These are phyloP conservation scores for Saccharomycopsis selenospora DNA, from an alignment of 805 yeast genomes.

Conservation along the genomic window DNA sequence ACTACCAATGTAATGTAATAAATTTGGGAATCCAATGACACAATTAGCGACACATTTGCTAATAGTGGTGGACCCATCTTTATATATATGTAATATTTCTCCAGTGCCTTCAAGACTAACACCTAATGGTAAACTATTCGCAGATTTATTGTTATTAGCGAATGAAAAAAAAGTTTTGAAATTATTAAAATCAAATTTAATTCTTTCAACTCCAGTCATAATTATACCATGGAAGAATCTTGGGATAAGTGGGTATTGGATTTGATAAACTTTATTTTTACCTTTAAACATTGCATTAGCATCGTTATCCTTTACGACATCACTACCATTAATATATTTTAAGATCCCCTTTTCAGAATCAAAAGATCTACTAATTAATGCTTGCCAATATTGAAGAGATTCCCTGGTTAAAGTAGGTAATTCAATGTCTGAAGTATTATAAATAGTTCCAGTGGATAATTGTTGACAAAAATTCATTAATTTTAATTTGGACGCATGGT, in stretches of 20 bases:
- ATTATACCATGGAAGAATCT: constrained; percentile 12
- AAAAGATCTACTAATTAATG: constrained; percentile 13
- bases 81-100: constrained; percentile 7
- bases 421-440: not conserved
- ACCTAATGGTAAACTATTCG: not conserved
- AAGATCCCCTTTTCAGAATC: constrained; percentile 4
- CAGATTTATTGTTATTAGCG: not conserved
- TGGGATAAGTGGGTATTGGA: constrained; percentile 12
- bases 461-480: constrained; percentile 13
- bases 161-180: constrained; percentile 6
- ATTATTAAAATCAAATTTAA: constrained; percentile 9
- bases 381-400: constrained; percentile 14
- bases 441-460: constrained; percentile 5
- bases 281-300: too few species aligned
- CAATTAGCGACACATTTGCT: constrained; percentile 5
- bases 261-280: constrained; percentile 4
- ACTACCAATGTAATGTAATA: not conserved
- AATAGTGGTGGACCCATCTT: constrained; percentile 11
- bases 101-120: constrained; percentile 13
- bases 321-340: constrained; percentile 4
- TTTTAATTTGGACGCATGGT: constrained; percentile 13
- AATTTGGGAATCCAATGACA: not conserved
- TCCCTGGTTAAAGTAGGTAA: constrained; percentile 3
- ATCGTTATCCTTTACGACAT: not conserved
- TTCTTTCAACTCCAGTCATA: constrained; percentile 8